Conservation (phyloP, 106 monocot species). For the Allium sativum region DNA sequence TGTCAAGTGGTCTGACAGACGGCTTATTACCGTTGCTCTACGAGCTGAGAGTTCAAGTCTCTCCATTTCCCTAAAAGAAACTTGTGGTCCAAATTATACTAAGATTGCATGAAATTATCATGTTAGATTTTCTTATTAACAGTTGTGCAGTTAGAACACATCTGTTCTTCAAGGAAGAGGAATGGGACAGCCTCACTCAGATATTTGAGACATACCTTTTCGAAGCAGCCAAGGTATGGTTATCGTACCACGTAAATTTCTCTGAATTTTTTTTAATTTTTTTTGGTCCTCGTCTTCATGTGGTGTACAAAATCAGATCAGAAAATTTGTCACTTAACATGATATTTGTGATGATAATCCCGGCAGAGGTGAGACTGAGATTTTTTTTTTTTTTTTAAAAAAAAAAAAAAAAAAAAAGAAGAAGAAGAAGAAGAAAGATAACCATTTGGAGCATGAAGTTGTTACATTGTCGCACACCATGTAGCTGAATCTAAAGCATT, state of each 20-base stretch:
- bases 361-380: too few species aligned
- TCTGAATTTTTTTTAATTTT: background rate
- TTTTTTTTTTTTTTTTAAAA: too few species aligned
- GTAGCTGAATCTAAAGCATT: too few species aligned
- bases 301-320: too few species aligned
- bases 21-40: slow-evolving; percentile 71
- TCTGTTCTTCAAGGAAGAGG: slow-evolving; percentile 83
- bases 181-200: slow-evolving; percentile 73
- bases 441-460: too few species aligned
- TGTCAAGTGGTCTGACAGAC: slow-evolving; percentile 99
- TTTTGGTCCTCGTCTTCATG: background rate
- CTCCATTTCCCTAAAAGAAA: slow-evolving; percentile 81
- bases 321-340: too few species aligned
- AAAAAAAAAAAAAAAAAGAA: too few species aligned
- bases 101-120: slow-evolving; percentile 6
- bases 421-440: too few species aligned
- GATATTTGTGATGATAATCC: too few species aligned
- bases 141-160: slow-evolving; percentile 84
- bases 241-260: background rate
- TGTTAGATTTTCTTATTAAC: slow-evolving; percentile 25
- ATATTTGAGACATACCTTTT: slow-evolving; percentile 82
- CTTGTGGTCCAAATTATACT: background rate
- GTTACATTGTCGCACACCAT: too few species aligned
- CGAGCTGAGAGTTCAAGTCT: slow-evolving; percentile 99
- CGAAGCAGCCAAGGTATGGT: slow-evolving; percentile 84